A percentile compares a stretch with the other conserved stretches of the same genome.
Conservation (phyloP, 2,329 filamentous ascomycete species). For the Claviceps purpurea region DNA sequence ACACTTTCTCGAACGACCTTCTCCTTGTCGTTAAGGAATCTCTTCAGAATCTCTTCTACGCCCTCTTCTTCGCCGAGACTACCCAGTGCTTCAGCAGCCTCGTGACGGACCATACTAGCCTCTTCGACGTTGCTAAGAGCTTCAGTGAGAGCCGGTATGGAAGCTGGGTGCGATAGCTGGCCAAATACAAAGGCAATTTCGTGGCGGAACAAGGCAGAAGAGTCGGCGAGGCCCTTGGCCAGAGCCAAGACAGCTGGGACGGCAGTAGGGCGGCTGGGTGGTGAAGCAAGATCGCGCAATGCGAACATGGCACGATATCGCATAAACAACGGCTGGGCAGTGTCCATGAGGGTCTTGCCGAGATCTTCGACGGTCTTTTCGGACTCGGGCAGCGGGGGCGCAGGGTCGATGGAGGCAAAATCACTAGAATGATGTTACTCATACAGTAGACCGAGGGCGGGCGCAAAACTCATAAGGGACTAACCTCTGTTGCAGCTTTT, state of each 20-base stretch:
- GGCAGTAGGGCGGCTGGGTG: constrained; percentile 79
- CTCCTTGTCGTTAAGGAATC: constrained; percentile 80
- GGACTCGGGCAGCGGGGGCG: constrained; percentile 70
- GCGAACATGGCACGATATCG: constrained; percentile 98
- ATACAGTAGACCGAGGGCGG: background rate
- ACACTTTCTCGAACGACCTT: constrained; percentile 90
- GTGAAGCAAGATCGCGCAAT: constrained; percentile 85
- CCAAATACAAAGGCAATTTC: constrained; percentile 98
- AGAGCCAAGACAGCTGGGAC: constrained; percentile 77
- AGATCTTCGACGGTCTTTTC: constrained; percentile 59
- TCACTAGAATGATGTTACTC: constrained; percentile 42
- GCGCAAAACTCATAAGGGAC: constrained; percentile 10
- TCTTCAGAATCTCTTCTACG: constrained; percentile 72
- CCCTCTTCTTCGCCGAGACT: constrained; percentile 88
- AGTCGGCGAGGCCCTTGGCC: constrained; percentile 71
- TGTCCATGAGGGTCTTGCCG: constrained; percentile 65
- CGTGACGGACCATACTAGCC: constrained; percentile 92
- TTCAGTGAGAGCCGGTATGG: constrained; percentile 74
- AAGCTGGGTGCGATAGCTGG: constrained; percentile 90
- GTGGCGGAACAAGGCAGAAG: constrained; percentile 88
- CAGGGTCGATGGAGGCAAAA: constrained; percentile 91
- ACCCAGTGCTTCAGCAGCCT: constrained; percentile 90
- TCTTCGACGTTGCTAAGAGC: constrained; percentile 69
- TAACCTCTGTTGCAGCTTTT: constrained; percentile 73
- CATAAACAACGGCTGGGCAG: constrained; percentile 67